Base-by-base conservation (phyloP, 441 rosid species). In the Capsella rubella region DNA sequence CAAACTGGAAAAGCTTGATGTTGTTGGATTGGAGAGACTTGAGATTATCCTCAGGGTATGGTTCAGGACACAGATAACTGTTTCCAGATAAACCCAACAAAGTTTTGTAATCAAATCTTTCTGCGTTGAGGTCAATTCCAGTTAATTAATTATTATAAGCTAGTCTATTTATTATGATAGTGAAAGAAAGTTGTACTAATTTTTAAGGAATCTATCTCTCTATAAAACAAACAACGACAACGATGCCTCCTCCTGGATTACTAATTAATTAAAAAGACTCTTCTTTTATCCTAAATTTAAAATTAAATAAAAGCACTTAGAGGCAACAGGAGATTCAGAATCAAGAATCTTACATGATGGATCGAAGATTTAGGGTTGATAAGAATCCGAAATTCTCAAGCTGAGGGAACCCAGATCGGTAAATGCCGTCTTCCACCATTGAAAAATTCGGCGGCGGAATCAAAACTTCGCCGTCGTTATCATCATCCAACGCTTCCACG, bases 51-150 rank as follows among this genome's bases (percentile, higher is more conserved):
- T 90, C 89, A 0, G 99, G 96, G 56, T 93, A 95, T 5, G 96
- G 89, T 72, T 91, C 96, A 29, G 88, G 88, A 79, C 98, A 93
- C 82, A 93, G 78, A 78, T 89, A 95, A 78, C 92, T 95, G 97
- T 54, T 39, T 57, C 89, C 97, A 52, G 73, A 60, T 13, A 53
- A 63, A 64, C 39, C 53, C 54, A 45, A 13, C 28, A 71, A 45
- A 60, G 11, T 39, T 25, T 37, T 42, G 66, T 53, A 53, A 76
- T 37, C 28, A 69, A 56, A 69, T 2, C 0, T 49, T 75, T 59
- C 55, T 66, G 62, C 55, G 52, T 8, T 34, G 1, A 39, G 12
- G 55, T 58, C 53, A 75, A 18, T 58, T 65, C 47, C 74, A 52
- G 25, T 53, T 6, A 51, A 51, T 15, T 12, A 34, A 32, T 32